phyloP scores from a whole-genome alignment of 306 rosid genomes.

The Lablab purpureus region DNA sequence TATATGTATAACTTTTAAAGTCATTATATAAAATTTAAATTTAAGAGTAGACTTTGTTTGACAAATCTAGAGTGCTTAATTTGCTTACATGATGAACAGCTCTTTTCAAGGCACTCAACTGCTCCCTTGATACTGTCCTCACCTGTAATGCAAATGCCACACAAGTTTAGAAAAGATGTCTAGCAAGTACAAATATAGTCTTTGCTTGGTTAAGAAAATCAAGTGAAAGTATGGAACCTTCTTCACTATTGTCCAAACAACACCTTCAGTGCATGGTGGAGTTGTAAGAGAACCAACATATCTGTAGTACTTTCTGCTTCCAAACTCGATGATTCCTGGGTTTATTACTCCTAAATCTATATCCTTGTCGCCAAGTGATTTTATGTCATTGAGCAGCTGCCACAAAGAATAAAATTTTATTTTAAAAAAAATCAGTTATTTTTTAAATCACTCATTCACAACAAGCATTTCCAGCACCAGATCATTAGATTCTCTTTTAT shows the following conservation, averaged over 20 bases:
- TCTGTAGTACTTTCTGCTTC: slow-evolving; percentile 72
- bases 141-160: slow-evolving; percentile 50
- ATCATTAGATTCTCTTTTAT: not conserved
- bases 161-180: not conserved
- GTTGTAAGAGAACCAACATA: slow-evolving; percentile 80
- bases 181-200: not conserved
- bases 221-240: slow-evolving; percentile 56
- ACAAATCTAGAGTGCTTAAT: not conserved
- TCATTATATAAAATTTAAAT: not conserved
- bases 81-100: slow-evolving; percentile 70
- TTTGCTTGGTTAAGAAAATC: not conserved
- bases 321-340: slow-evolving; percentile 62
- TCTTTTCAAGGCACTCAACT: slow-evolving; percentile 56
- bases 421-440: not conserved
- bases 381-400: slow-evolving; percentile 59
- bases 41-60: not conserved
- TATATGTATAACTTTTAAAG: not conserved
- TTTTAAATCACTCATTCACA: not conserved
- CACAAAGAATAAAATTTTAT: not conserved
- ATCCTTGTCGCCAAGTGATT: slow-evolving; percentile 50
- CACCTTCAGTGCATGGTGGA: slow-evolving; percentile 88
- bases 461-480: not conserved
- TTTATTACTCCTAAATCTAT: slow-evolving; percentile 62
- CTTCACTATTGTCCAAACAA: slow-evolving; percentile 68
- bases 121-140: slow-evolving; percentile 71